Percentiles rank a stretch among this genome's conserved stretches.
These are phyloP conservation scores for Panicum miliaceum DNA, from an alignment of 176 grass and related monocot genomes.

Conservation along the genomic window DNA sequence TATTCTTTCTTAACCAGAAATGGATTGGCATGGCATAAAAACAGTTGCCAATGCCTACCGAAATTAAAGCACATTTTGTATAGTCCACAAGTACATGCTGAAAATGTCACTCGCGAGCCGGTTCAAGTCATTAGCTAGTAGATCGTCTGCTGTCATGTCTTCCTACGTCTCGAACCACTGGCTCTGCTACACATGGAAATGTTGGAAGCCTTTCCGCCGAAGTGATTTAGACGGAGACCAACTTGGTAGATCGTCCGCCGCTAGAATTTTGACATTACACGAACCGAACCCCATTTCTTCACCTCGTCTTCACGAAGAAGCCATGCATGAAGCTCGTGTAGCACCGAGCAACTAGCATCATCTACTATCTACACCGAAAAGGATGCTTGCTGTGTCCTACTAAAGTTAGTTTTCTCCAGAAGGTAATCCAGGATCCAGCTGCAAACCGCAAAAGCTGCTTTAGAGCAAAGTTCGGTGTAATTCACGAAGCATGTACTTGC, in stretches of 20 bases:
- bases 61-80: neutral
- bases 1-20: neutral
- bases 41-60: neutral
- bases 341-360: neutral
- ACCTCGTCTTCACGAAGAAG: neutral
- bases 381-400: neutral
- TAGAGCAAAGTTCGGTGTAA: slow-evolving; percentile 33
- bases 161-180: slow-evolving; percentile 29
- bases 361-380: neutral
- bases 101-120: slow-evolving; percentile 13
- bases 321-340: slow-evolving; percentile 35
- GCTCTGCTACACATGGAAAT: slow-evolving; percentile 22
- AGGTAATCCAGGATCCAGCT: slow-evolving; percentile 9
- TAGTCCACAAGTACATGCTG: neutral
- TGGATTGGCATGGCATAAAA: neutral
- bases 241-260: slow-evolving; percentile 13
- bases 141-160: neutral
- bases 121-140: neutral
- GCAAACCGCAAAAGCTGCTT: neutral
- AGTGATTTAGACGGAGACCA: slow-evolving; percentile 39
- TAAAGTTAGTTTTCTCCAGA: neutral
- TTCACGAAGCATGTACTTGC: slow-evolving; percentile 20
- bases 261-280: slow-evolving; percentile 34
- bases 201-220: slow-evolving; percentile 38
- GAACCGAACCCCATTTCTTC: neutral